Evolutionary conservation across 768 basidiomycete genomes (phyloP).

Genomic region (Pleurotus pulmonarius): DNA sequence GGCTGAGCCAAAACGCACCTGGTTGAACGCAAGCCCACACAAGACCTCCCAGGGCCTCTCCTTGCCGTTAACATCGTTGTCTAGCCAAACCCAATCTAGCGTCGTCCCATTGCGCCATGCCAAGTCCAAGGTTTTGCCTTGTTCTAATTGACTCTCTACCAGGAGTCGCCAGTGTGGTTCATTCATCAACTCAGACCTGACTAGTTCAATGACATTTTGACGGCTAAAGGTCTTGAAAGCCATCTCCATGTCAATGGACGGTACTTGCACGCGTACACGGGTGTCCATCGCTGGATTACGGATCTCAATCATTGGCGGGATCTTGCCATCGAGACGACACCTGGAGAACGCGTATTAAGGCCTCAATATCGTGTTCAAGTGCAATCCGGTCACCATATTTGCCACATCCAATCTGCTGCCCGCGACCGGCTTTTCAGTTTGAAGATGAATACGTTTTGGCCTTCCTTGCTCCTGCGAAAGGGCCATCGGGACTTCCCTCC

Average conservation of each 20-base stretch:
- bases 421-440: conserved; percentile 76
- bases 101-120: conserved; percentile 74
- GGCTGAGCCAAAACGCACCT: conserved; percentile 41
- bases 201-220: conserved; percentile 59
- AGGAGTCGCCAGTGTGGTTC: conserved; percentile 62
- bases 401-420: conserved; percentile 89
- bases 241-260: conserved; percentile 30
- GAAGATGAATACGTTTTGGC: conserved; percentile 85
- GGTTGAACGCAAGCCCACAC: conserved; percentile 68
- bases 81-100: conserved; percentile 85
- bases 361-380: background rate
- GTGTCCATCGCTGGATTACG: conserved; percentile 64
- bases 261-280: conserved; percentile 68
- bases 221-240: conserved; percentile 52
- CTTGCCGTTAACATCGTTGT: conserved; percentile 60
- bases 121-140: conserved; percentile 62
- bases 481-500: conserved; percentile 40
- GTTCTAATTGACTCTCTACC: conserved; percentile 46
- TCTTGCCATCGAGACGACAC: conserved; percentile 65
- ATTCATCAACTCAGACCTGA: conserved; percentile 49
- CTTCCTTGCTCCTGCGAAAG: conserved; percentile 50
- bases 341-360: conserved; percentile 29
- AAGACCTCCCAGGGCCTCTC: conserved; percentile 69
- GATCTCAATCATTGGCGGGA: conserved; percentile 71
- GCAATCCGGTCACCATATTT: conserved; percentile 55